Evolutionary conservation across 495 filamentous ascomycete species (phyloP).

Genomic region (Paragyromitra xinjiangensis): DNA sequence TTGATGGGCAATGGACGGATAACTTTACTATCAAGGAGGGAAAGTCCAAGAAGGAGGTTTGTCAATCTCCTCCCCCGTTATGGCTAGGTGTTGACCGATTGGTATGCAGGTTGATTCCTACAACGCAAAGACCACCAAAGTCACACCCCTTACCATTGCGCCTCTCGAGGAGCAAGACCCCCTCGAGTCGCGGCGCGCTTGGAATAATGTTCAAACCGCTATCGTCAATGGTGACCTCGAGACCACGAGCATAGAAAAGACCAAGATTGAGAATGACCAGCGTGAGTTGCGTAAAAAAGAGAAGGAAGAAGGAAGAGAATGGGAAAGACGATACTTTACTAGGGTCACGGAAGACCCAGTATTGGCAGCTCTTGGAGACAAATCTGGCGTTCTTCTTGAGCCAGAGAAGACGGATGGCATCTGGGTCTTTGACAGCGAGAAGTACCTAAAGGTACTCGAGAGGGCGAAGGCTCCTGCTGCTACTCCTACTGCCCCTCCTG

Average conservation of each 20-base stretch:
- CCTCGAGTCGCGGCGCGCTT: slow-evolving; percentile 87
- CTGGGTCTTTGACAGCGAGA: slow-evolving; percentile 80
- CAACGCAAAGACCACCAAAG: slow-evolving; percentile 69
- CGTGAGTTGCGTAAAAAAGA: slow-evolving; percentile 84
- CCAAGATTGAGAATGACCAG: slow-evolving; percentile 89
- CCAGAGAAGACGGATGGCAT: slow-evolving; percentile 85
- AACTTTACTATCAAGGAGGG: slow-evolving; percentile 76
- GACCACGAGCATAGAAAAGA: slow-evolving; percentile 76
- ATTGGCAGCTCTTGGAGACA: slow-evolving; percentile 68
- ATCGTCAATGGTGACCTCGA: slow-evolving; percentile 87
- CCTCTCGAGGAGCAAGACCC: slow-evolving; percentile 83
- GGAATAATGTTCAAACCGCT: slow-evolving; percentile 81
- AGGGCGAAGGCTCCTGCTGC: slow-evolving; percentile 48
- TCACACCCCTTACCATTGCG: slow-evolving; percentile 74
- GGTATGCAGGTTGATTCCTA: slow-evolving; percentile 68
- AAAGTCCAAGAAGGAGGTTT: slow-evolving; percentile 68
- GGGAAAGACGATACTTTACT: slow-evolving; percentile 86
- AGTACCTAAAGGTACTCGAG: slow-evolving; percentile 64
- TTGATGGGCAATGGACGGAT: slow-evolving; percentile 92
- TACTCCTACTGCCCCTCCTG: slow-evolving; percentile 12
- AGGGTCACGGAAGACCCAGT: slow-evolving; percentile 63
- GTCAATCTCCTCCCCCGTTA: slow-evolving; percentile 9
- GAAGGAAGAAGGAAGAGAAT: slow-evolving; percentile 77
- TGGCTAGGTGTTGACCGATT: slow-evolving; percentile 1
- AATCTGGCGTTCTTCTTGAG: slow-evolving; percentile 71